Evolutionary conservation across 768 basidiomycete species (phyloP).

Genomic region (Mycena kentingensis): DNA sequence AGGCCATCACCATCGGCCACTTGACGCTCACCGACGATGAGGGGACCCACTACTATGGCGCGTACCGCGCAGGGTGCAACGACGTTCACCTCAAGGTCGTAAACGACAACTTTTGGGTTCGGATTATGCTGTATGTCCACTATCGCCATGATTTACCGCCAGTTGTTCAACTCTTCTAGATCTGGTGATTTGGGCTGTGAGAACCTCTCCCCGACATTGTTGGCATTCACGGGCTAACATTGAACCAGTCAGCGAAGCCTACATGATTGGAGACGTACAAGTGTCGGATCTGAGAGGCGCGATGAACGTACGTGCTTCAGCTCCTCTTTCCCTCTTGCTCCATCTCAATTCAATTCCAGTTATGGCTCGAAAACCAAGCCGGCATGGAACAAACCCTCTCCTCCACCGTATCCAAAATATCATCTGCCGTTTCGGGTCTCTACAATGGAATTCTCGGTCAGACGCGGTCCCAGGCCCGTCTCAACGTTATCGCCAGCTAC

Average conservation of each 20-base stretch:
- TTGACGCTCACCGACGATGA: slow-evolving; percentile 63
- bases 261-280: slow-evolving; percentile 71
- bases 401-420: slow-evolving; percentile 55
- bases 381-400: slow-evolving; percentile 59
- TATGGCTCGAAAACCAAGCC: slow-evolving; percentile 70
- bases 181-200: slow-evolving; percentile 69
- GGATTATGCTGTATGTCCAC: slow-evolving; percentile 60
- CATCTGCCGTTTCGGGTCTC: slow-evolving; percentile 59
- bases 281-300: slow-evolving; percentile 59
- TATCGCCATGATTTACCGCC: slow-evolving; percentile 12
- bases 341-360: slow-evolving; percentile 35
- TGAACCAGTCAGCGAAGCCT: slow-evolving; percentile 66
- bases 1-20: slow-evolving; percentile 59
- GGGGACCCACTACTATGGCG: slow-evolving; percentile 61
- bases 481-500: slow-evolving; percentile 84
- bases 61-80: slow-evolving; percentile 58
- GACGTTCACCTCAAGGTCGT: slow-evolving; percentile 59
- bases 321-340: slow-evolving; percentile 1
- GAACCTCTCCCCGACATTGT: slow-evolving; percentile 24
- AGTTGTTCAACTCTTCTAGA: slow-evolving; percentile 35
- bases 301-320: slow-evolving; percentile 56
- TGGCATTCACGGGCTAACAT: slow-evolving; percentile 17
- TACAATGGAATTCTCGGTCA: slow-evolving; percentile 77
- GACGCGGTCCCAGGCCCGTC: slow-evolving; percentile 69
- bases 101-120: slow-evolving; percentile 68